Evolutionary conservation across 139 green algal species (phyloP).

Genomic region (Nannochloris sp.): DNA sequence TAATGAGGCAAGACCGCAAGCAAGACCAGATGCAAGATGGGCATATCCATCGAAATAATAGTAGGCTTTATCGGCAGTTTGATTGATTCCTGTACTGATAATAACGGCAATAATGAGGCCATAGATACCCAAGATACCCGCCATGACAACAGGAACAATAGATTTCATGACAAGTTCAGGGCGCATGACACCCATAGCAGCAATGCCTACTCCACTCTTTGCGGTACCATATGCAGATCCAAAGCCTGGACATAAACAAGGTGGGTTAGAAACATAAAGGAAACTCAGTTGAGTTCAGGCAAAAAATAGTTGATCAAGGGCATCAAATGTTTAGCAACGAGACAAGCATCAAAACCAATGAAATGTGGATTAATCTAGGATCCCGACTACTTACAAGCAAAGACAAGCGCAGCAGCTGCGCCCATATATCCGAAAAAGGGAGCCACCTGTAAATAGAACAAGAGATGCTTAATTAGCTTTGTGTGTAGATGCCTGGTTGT

Average conservation of each 20-base stretch:
- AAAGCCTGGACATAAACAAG: conserved; percentile 66
- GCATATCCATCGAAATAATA: conserved; percentile 97
- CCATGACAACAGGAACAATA: conserved; percentile 98
- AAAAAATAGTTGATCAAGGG: too few relatives aligned
- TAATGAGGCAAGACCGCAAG: conserved; percentile 91
- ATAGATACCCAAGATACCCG: conserved; percentile 99
- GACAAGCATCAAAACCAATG: not conserved
- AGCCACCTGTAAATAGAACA: conserved; percentile 35
- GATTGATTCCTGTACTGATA: conserved; percentile 90
- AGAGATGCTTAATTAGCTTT: not conserved
- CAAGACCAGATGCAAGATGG: conserved; percentile 87
- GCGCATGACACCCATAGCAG: conserved; percentile 98
- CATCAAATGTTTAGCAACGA: not conserved
- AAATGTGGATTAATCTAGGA: not conserved
- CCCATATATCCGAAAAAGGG: conserved; percentile 99
- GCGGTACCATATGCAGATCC: conserved; percentile 97
- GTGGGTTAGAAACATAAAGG: not conserved
- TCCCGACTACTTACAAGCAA: conserved; percentile 72
- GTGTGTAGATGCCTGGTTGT: not conserved
- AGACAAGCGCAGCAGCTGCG: conserved; percentile 86
- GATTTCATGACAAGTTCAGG: conserved; percentile 99
- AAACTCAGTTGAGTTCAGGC: not conserved
- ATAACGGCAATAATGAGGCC: conserved; percentile 99
- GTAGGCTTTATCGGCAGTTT: conserved; percentile 74
- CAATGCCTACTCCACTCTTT: conserved; percentile 97